Evolutionary conservation across 768 basidiomycete species (phyloP), one percentile per base, ranked within the genome.

Genomic region (Boletales sp.): DNA sequence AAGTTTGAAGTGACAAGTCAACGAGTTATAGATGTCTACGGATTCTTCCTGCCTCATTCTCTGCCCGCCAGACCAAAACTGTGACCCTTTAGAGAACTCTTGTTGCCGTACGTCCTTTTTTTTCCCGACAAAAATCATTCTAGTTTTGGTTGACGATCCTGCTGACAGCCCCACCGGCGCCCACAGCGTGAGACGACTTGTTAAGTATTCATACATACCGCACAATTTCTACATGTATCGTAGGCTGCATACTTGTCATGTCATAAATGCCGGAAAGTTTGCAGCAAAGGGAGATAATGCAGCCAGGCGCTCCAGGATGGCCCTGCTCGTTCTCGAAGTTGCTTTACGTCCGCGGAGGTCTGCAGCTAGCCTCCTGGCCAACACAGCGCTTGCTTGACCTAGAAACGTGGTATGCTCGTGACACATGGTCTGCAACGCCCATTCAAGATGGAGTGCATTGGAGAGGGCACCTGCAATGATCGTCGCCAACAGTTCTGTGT

Each of bases 41-140:
- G 74, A 81, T 50, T 77, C 81, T 5, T 77, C 77, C 13, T 91
- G 89, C 65, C 74, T 90, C 48, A 83, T 91, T 52, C 58, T 81
- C 17, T 91, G 89, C 57, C 87, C 87, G 7, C 63, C 78, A 10
- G 86, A 87, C 61, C 77, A 77, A 50, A 77, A 75, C 32, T 91
- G 90, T 58, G 72, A 84, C 58, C 82, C 83, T 13, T 64, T 66
- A 27, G 83, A 88, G 60, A 83, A 88, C 53, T 81, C 86, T 1
- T 91, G 89, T 64, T 91, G 88, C 64, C 88, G 87, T 90, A 65
- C 72, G 87, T 79, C 36, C 21, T 47, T 10, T 40, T 18, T n/a
- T 19, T 38, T 27, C 24, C 24, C 1, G 24, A 21, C 34, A 12
- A 45, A 24, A 36, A 24, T 10, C 18, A 39, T 24, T 40, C 14